phyloP scores from a whole-genome alignment of 106 monocot species.

The Platanthera zijinensis region DNA sequence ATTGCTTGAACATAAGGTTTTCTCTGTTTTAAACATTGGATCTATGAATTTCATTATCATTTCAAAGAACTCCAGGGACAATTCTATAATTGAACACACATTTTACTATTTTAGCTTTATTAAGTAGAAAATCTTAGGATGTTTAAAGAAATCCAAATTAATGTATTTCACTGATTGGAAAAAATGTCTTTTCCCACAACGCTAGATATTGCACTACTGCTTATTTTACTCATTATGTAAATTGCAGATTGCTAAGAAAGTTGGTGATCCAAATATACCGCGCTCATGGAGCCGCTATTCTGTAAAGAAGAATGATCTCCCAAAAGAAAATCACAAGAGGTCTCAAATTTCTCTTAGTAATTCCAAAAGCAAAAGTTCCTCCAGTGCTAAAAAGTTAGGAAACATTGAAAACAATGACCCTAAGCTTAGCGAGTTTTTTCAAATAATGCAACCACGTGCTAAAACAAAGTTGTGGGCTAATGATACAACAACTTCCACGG shows the following conservation, averaged over 20 bases:
- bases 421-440: slow-evolving; percentile 74
- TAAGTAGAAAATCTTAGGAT: neutral
- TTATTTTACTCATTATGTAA: slow-evolving; percentile 7
- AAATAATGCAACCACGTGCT: slow-evolving; percentile 80
- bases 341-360: neutral
- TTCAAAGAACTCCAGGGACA: neutral
- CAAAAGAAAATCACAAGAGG: slow-evolving; percentile 11
- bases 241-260: slow-evolving; percentile 74
- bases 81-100: neutral
- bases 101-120: neutral
- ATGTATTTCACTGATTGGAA: neutral
- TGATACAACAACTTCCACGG: slow-evolving; percentile 31
- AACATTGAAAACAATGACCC: slow-evolving; percentile 39
- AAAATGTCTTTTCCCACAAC: neutral
- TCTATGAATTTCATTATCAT: neutral
- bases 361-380: slow-evolving; percentile 9
- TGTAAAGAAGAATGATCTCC: slow-evolving; percentile 22
- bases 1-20: neutral
- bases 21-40: neutral
- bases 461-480: slow-evolving; percentile 88
- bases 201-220: neutral
- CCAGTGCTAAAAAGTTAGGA: slow-evolving; percentile 22
- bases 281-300: slow-evolving; percentile 90
- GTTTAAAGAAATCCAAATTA: neutral
- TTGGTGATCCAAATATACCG: slow-evolving; percentile 74